Evolutionary conservation across 805 yeast genomes (phyloP), one percentile per base, ranked within the genome.

Genomic region (Yamadazyma endophytica): DNA sequence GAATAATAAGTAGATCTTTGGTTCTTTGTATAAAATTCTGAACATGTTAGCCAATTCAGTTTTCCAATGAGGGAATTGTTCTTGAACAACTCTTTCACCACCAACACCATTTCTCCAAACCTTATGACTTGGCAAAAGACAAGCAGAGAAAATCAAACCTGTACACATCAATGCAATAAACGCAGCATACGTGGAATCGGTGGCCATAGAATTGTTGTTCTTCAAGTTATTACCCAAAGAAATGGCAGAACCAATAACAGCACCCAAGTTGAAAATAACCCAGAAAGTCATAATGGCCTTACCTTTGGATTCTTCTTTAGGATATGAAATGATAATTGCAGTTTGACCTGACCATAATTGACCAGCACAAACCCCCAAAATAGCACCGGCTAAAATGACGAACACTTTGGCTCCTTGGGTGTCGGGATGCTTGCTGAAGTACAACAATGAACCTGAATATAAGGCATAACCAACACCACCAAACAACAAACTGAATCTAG

Each of bases 251-350:
- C 82, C 82, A 41, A 76, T 71, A 32, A 76, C 81, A 9, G 75
- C 77, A 49, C 82, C 82, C 39, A 73, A 53, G 54, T 75, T 73
- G 61, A 77, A 76, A 33, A 77, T 74, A 40, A 71, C 61, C 82
- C 82, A 76, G 50, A 75, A 76, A 12, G 67, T 54, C 63, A 72
- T 70, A 29, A 77, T 64, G 29, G 70, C 75, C 20, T 54, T 54
- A 27, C 77, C 82, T 55, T 76, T 76, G n/a, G 40, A 55, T 21
- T 54, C 45, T 52, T 76, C 82, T 13, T 71, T 50, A 2, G 81
- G 74, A 40, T 76, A 76, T n/a, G 76, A 58, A 70, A 76, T 68
- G 40, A 75, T 67, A 28, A 76, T 68, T 17, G 73, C 56, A 30
- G 77, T 76, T 47, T 74, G 79, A 20, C 79, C 78, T 17, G 78